Evolutionary conservation across 495 filamentous ascomycete species (phyloP).

Genomic region (Parathielavia hyrcaniae): DNA sequence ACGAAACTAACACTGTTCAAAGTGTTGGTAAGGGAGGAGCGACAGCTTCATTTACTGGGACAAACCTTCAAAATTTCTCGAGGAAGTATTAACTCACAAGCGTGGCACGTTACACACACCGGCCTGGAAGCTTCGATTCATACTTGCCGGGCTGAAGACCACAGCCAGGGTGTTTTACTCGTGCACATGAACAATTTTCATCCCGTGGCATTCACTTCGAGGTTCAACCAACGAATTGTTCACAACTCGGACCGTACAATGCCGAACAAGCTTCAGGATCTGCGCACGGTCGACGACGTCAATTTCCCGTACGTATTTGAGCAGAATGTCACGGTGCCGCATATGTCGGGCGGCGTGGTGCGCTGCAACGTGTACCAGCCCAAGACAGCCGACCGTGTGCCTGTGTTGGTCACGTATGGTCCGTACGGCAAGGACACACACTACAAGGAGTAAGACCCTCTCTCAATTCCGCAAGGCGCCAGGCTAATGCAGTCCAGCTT

Average conservation of each 20-base stretch:
- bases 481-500: slow-evolving; percentile 30
- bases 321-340: slow-evolving; percentile 32
- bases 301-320: slow-evolving; percentile 31
- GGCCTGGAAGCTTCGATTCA: too few species aligned
- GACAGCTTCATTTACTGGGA: too few species aligned
- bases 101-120: too few species aligned
- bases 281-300: slow-evolving; percentile 29
- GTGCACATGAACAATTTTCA: too few species aligned
- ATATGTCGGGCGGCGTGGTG: slow-evolving; percentile 17
- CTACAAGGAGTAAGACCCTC: slow-evolving; percentile 29
- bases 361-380: slow-evolving; percentile 23
- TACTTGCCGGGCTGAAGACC: too few species aligned
- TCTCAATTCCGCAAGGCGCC: too few species aligned
- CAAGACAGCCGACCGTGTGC: slow-evolving; percentile 27
- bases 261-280: slow-evolving; percentile 26
- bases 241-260: not conserved
- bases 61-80: too few species aligned
- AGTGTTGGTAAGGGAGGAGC: too few species aligned
- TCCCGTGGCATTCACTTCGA: too few species aligned
- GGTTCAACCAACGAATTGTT: not conserved
- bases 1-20: too few species aligned
- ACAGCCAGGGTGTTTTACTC: too few species aligned
- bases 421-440: slow-evolving; percentile 62
- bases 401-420: slow-evolving; percentile 52
- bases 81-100: too few species aligned